Evolutionary conservation across 1,139 yeast genomes (phyloP).

Genomic region (Candida buenavistaensis): DNA sequence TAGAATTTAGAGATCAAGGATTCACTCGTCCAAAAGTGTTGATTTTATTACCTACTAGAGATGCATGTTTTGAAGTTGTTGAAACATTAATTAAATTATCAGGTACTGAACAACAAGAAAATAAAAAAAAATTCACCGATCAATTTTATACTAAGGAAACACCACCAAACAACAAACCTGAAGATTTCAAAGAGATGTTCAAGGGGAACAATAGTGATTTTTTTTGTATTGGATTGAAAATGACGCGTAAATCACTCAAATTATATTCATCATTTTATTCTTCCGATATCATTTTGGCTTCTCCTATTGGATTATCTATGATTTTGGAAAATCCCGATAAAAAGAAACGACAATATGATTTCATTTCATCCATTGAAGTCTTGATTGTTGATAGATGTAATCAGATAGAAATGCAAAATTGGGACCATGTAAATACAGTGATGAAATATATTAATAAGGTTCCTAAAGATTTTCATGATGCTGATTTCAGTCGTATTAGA

Average conservation of each 20-base stretch:
- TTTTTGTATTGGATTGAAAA: slow-evolving; percentile 84
- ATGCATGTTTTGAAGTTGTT: slow-evolving; percentile 73
- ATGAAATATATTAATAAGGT: slow-evolving; percentile 70
- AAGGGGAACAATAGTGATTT: slow-evolving; percentile 91
- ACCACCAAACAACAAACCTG: slow-evolving; percentile 66
- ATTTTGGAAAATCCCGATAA: slow-evolving; percentile 68
- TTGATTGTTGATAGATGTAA: slow-evolving; percentile 80
- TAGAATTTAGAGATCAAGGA: slow-evolving; percentile 86
- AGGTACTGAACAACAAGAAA: slow-evolving; percentile 75
- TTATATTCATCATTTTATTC: slow-evolving; percentile 81
- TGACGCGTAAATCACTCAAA: slow-evolving; percentile 84
- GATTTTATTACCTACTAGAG: slow-evolving; percentile 80
- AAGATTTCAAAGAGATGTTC: slow-evolving; percentile 76
- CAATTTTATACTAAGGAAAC: slow-evolving; percentile 66
- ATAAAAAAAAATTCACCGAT: slow-evolving; percentile 67
- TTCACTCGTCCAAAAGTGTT: slow-evolving; percentile 91
- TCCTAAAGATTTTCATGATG: slow-evolving; percentile 76
- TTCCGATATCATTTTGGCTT: slow-evolving; percentile 85
- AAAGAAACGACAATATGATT: slow-evolving; percentile 63
- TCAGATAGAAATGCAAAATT: slow-evolving; percentile 88
- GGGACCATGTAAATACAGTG: slow-evolving; percentile 81
- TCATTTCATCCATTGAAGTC: slow-evolving; percentile 84
- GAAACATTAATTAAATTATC: slow-evolving; percentile 61
- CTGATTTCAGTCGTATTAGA: slow-evolving; percentile 88
- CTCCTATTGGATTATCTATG: slow-evolving; percentile 88